Conservation (phyloP, 2,329 filamentous ascomycete genomes). For the Leptographium flavum region DNA sequence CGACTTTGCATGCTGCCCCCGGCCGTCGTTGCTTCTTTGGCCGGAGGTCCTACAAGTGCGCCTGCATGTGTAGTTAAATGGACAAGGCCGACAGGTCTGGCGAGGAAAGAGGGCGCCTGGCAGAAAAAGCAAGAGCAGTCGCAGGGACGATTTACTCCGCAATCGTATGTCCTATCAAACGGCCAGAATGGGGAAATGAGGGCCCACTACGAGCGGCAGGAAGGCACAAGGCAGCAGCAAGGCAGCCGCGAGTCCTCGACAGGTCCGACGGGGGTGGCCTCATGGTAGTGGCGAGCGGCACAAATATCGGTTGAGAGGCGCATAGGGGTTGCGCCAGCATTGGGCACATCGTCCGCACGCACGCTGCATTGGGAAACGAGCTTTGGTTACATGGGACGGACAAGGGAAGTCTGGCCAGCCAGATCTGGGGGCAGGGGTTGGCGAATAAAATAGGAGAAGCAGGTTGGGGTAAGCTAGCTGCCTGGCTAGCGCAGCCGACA, state of each 20-base stretch:
- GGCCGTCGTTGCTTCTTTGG: background rate
- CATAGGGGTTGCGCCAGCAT: background rate
- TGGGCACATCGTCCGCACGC: background rate
- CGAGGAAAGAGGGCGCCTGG: background rate
- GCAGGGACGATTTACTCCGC: too few relatives aligned
- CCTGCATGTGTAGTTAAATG: constrained; percentile 6
- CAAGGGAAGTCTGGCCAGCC: background rate
- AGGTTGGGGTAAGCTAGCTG: too few relatives aligned
- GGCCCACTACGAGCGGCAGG: background rate
- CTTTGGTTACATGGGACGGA: background rate
- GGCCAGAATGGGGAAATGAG: background rate
- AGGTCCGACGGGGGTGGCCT: background rate
- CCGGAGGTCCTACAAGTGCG: background rate
- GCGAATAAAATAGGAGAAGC: too few relatives aligned
- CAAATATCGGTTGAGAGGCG: background rate
- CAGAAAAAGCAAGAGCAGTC: background rate
- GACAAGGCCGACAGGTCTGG: background rate
- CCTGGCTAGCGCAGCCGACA: too few relatives aligned
- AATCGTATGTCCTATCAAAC: background rate
- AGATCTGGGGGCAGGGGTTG: background rate
- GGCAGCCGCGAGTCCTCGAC: background rate
- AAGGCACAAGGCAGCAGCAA: background rate
- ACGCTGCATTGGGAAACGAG: background rate
- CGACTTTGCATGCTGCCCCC: background rate
- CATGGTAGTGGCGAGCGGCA: background rate